Base-by-base conservation (phyloP, 1,284 basidiomycete species). In the Moesziomyces sp. region DNA sequence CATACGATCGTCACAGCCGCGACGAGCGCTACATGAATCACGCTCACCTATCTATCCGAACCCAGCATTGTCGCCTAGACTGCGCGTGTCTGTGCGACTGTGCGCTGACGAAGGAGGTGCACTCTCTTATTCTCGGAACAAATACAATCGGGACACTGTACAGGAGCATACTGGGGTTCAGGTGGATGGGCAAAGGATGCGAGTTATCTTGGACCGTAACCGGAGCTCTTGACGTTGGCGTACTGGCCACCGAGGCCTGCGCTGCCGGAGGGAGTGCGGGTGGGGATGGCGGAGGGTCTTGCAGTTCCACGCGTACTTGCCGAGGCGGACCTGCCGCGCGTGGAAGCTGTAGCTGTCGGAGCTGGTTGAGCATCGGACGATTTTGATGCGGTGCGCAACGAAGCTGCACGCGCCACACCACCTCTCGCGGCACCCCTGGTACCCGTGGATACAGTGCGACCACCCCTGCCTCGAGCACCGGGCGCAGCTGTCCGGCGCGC, bases 151-250 rank as follows among this genome's bases (percentile, higher is more conserved):
- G 40, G 28, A 26, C 47, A 56, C 54, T 33, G 14, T 7, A 45
- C 42, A 38, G 24, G 24, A 14, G 26, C 8, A 30, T 28, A 21
- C 16, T 19, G 43, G 18, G 47, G 21, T 9, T 26, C 24, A 19
- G 16, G 28, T 3, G 0, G 23, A 38, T 18, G 11, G 24, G 3
- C 1, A n/a, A 3, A 18, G 8, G 38, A 10, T 13, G 33, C 5
- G 28, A 18, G 26, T 54, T 23, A 73, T 19, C 64, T 16, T 3
- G 74, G 74, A 14, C 74, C 74, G 38, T 76, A 76, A 7, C 74
- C 74, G 4, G 74, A 76, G 51, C 74, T 76, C 33, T 70, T 73
- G 48, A 76, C 74, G 48, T 74, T 74, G 23, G 74, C 74, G 43
- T 76, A 76, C 19, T 73, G 74, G 19, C 72, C 72, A 14, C 72